phyloP scores from a whole-genome alignment of 2,329 filamentous ascomycete genomes.

The Lithohypha guttulata region DNA sequence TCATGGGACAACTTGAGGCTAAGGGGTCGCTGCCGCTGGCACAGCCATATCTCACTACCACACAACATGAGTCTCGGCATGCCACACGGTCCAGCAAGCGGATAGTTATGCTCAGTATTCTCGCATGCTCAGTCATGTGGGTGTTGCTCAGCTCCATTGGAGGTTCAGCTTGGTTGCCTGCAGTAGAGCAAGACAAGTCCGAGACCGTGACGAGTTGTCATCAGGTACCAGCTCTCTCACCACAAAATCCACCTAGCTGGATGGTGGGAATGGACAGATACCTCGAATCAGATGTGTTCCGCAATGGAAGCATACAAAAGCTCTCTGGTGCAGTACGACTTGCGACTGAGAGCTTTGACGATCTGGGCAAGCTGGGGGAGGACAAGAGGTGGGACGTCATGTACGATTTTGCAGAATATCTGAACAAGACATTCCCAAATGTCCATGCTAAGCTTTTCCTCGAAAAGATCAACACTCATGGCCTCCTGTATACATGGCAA shows the following conservation, averaged over 20 bases:
- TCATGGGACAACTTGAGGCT: too few relatives aligned
- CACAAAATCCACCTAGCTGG: background rate
- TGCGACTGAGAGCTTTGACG: conserved; percentile 46
- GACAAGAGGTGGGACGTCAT: conserved; percentile 52
- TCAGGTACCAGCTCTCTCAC: background rate
- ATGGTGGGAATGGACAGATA: conserved; percentile 12
- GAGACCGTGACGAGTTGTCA: background rate
- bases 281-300: conserved; percentile 14
- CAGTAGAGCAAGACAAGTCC: too few relatives aligned
- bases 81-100: too few relatives aligned
- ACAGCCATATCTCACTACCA: too few relatives aligned
- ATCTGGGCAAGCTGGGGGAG: conserved; percentile 43
- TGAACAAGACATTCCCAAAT: conserved; percentile 42
- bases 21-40: too few relatives aligned
- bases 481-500: conserved; percentile 47
- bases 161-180: too few relatives aligned
- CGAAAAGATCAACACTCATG: conserved; percentile 50
- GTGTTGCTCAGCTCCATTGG: too few relatives aligned
- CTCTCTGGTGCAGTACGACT: conserved; percentile 42
- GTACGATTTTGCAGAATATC: conserved; percentile 41
- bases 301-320: conserved; percentile 12
- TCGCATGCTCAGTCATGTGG: too few relatives aligned
- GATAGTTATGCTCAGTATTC: too few relatives aligned
- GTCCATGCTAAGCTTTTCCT: conserved; percentile 23
- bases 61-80: too few relatives aligned